Conservation (phyloP, 805 yeast species). For the Naumovozyma dairenensis region DNA sequence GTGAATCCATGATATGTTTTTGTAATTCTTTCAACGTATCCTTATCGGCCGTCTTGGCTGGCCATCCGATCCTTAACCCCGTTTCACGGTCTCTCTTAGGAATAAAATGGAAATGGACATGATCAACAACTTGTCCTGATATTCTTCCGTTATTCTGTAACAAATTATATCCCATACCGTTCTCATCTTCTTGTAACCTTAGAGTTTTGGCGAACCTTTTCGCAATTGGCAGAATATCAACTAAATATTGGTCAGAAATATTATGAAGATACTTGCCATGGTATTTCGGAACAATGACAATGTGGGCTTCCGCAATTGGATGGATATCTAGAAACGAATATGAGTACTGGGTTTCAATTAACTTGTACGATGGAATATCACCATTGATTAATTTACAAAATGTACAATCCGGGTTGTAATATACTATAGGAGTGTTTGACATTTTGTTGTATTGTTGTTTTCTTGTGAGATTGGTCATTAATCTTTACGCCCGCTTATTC, state of each 20-base stretch:
- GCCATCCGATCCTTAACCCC: slow-evolving; percentile 90
- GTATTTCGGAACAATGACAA: slow-evolving; percentile 80
- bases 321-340: slow-evolving; percentile 87
- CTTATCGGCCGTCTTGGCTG: slow-evolving; percentile 66
- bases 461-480: too few species aligned
- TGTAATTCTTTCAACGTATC: slow-evolving; percentile 59
- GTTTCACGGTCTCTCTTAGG: slow-evolving; percentile 68
- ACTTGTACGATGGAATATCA: slow-evolving; percentile 86
- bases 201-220: slow-evolving; percentile 74
- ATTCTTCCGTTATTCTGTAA: slow-evolving; percentile 88
- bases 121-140: slow-evolving; percentile 92
- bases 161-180: slow-evolving; percentile 58
- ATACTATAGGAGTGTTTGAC: slow-evolving; percentile 14
- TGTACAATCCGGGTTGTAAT: slow-evolving; percentile 55
- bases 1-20: neutral
- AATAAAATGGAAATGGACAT: slow-evolving; percentile 92
- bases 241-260: slow-evolving; percentile 80
- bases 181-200: slow-evolving; percentile 47
- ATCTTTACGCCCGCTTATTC: too few species aligned
- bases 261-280: slow-evolving; percentile 90
- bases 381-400: slow-evolving; percentile 89
- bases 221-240: slow-evolving; percentile 82
- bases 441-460: too few species aligned
- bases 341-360: slow-evolving; percentile 70
- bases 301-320: slow-evolving; percentile 85